phyloP scores from a whole-genome alignment of 208 protist genomes.

The Trichomonas gallinae region DNA sequence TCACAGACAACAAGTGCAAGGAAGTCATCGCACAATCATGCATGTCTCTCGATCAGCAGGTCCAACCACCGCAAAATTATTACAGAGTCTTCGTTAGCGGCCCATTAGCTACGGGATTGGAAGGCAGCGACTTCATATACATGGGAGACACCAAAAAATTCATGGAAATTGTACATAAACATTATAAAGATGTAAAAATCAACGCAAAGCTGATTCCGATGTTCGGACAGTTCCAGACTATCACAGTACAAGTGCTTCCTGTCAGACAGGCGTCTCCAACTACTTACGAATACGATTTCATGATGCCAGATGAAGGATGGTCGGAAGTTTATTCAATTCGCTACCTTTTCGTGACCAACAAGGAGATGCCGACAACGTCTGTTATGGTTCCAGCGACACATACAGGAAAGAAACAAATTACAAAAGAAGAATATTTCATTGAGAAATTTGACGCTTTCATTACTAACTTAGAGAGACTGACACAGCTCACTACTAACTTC shows the following conservation, averaged over 20 bases:
- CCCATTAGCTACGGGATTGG: not conserved
- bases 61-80: not conserved
- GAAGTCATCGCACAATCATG: not conserved
- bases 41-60: not conserved
- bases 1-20: not conserved
- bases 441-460: not conserved
- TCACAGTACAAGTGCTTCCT: not conserved
- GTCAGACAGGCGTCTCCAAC: not conserved
- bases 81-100: not conserved
- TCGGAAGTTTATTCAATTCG: not conserved
- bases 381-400: not conserved
- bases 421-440: not conserved
- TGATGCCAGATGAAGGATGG: not conserved
- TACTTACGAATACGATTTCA: not conserved
- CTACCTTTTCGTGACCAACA: not conserved
- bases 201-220: not conserved
- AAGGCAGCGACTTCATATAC: not conserved
- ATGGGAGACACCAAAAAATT: not conserved
- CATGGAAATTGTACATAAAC: not conserved
- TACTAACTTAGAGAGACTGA: not conserved
- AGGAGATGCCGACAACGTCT: not conserved
- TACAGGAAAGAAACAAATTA: not conserved
- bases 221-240: not conserved
- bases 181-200: not conserved
- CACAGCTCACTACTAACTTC: not conserved